A percentile compares a stretch with the other conserved stretches of the same genome.
Evolutionary conservation across 768 basidiomycete genomes (phyloP).

Genomic region (Aureoboletus auriporus): DNA sequence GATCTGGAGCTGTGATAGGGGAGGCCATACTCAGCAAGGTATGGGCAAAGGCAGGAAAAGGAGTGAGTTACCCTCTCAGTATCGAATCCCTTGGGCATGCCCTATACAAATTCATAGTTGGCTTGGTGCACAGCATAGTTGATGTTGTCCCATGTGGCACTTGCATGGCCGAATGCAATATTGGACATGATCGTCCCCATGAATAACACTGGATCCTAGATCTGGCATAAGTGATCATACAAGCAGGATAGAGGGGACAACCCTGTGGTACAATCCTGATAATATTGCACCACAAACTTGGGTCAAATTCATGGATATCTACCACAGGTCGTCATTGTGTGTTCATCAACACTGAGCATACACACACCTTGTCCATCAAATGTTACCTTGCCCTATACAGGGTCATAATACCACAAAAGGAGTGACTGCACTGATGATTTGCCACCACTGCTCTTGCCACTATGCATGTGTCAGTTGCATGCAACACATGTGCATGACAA

Average conservation of each 20-base stretch:
- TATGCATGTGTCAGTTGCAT: constrained; percentile 22
- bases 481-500: neutral
- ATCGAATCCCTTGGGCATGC: constrained; percentile 91
- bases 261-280: constrained; percentile 92
- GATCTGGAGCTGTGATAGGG: too few relatives aligned
- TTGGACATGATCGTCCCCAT: constrained; percentile 93
- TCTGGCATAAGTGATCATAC: neutral
- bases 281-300: constrained; percentile 80
- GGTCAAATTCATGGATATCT: constrained; percentile 87
- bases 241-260: neutral
- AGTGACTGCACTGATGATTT: constrained; percentile 91
- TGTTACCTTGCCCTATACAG: constrained; percentile 73
- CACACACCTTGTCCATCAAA: constrained; percentile 78
- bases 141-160: constrained; percentile 76
- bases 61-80: too few relatives aligned
- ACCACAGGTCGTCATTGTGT: neutral
- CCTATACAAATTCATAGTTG: constrained; percentile 96
- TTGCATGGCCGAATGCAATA: constrained; percentile 81
- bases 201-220: constrained; percentile 78
- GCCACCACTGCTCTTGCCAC: constrained; percentile 90
- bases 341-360: too few relatives aligned
- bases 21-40: too few relatives aligned
- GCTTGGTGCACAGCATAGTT: constrained; percentile 86
- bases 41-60: too few relatives aligned
- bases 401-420: constrained; percentile 86